Base-by-base conservation (phyloP, 495 filamentous ascomycete genomes). In the Lineolata rhizophorae region DNA sequence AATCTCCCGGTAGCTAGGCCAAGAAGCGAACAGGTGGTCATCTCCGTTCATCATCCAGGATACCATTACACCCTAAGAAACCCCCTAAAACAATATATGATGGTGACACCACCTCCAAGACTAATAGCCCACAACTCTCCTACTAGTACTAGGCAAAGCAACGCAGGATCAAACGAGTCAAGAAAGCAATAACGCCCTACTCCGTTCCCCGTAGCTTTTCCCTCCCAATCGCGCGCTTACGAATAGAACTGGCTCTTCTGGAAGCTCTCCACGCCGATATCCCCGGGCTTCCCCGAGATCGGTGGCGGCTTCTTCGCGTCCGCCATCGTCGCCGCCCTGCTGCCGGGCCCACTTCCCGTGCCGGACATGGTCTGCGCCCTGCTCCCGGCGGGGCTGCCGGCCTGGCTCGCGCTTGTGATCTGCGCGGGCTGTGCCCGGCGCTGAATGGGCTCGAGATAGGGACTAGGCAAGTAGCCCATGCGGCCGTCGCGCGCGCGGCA, bases 401-500 rank as follows among this genome's bases (percentile, higher is more conserved):
- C 34, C 24, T 45, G 35, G 27, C 46, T 54, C 5, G 37, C 43
- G 36, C 55, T 64, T 20, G 59, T 58, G 22, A 69, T 52, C 30
- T 60, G 50, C 19, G 52, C 53, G 21, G 70, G 71, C 49, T 71
- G 70, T 39, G 10, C 28, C 16, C 57, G 59, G 28, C 76, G 60
- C 44, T 74, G 65, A 35, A 90, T 76, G 4, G 70, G 64, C 55
- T 92, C 83, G 31, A 99, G 62, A 54, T 93, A 99, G 0, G 77
- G 75, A 2, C 71, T 64, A 4, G 87, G 87, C 8, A 99, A 61
- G 47, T 93, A 99, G 2, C 87, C 87, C 29, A 93, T 71, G 13
- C 80, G 60, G 12, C 81, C 82, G 48, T 95, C 83, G 30, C 90
- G 61, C n/a, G 84, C 77, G 35, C 87, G 63, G 54, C 87, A 99